These are phyloP conservation scores for Auriscalpium orientale DNA, from an alignment of 768 basidiomycete genomes.

Conservation along the genomic window DNA sequence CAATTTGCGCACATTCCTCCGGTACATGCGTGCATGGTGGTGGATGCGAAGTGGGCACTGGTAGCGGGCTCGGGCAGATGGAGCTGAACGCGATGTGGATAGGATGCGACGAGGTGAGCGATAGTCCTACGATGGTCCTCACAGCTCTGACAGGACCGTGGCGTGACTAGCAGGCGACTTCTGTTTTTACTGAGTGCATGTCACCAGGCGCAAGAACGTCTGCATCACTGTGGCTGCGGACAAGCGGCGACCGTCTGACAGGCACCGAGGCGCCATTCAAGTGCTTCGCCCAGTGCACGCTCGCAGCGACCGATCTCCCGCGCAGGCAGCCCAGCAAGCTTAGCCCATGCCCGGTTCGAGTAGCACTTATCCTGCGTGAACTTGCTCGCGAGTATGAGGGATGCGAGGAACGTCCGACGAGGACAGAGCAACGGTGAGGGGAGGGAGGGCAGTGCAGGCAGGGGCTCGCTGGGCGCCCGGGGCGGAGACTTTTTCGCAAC, in stretches of 20 bases:
- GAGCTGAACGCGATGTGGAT: no score
- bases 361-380: slow-evolving; percentile 92
- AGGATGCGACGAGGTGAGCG: no score
- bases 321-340: slow-evolving; percentile 81
- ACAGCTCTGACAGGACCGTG: no score
- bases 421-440: slow-evolving; percentile 83
- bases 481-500: slow-evolving; percentile 10
- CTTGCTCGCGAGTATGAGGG: slow-evolving; percentile 84
- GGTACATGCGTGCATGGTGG: no score
- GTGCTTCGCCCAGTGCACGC: slow-evolving; percentile 75
- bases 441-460: slow-evolving; percentile 36
- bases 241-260: slow-evolving; percentile 3
- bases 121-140: no score
- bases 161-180: no score
- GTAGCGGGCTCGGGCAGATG: no score
- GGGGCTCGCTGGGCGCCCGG: slow-evolving; percentile 7
- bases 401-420: slow-evolving; percentile 80
- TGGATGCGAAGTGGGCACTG: no score
- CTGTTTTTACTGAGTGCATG: no score
- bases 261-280: slow-evolving; percentile 75
- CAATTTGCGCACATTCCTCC: no score
- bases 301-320: slow-evolving; percentile 86
- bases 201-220: no score
- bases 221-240: slow-evolving; percentile 10
- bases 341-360: slow-evolving; percentile 91